These are phyloP conservation scores for Colletotrichum phormii DNA, from an alignment of 2,329 filamentous ascomycete genomes.

Conservation along the genomic window DNA sequence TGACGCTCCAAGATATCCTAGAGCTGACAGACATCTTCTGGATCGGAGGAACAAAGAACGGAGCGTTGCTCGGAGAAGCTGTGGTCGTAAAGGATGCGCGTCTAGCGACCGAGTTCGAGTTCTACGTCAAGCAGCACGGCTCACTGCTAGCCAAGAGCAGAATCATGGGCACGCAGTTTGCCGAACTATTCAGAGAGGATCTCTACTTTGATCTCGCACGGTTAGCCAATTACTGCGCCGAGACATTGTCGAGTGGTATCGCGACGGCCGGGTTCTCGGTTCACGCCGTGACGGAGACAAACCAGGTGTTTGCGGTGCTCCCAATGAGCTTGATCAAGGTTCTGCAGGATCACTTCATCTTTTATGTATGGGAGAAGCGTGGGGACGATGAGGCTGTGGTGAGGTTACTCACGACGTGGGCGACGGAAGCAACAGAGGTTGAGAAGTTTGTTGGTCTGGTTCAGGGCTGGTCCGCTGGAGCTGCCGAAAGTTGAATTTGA, in stretches of 20 bases:
- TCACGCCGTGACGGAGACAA: constrained; percentile 59
- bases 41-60: constrained; percentile 66
- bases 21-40: constrained; percentile 64
- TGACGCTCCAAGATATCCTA: constrained; percentile 57
- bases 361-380: constrained; percentile 60
- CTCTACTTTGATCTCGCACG: constrained; percentile 60
- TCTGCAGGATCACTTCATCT: constrained; percentile 56
- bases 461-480: constrained; percentile 11
- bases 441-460: constrained; percentile 49
- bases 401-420: constrained; percentile 62
- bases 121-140: constrained; percentile 64
- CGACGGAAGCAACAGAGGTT: constrained; percentile 56
- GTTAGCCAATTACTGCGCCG: constrained; percentile 57
- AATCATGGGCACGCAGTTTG: constrained; percentile 61
- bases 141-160: constrained; percentile 62
- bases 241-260: constrained; percentile 56
- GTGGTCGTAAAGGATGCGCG: constrained; percentile 57
- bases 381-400: constrained; percentile 54
- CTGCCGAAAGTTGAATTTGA: not conserved
- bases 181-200: constrained; percentile 57
- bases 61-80: constrained; percentile 61
- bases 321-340: constrained; percentile 50
- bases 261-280: constrained; percentile 54
- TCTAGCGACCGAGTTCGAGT: constrained; percentile 59
- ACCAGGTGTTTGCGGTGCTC: constrained; percentile 62